phyloP scores from a whole-genome alignment of 2,329 filamentous ascomycete genomes.

The Pyrenophora graminea region DNA sequence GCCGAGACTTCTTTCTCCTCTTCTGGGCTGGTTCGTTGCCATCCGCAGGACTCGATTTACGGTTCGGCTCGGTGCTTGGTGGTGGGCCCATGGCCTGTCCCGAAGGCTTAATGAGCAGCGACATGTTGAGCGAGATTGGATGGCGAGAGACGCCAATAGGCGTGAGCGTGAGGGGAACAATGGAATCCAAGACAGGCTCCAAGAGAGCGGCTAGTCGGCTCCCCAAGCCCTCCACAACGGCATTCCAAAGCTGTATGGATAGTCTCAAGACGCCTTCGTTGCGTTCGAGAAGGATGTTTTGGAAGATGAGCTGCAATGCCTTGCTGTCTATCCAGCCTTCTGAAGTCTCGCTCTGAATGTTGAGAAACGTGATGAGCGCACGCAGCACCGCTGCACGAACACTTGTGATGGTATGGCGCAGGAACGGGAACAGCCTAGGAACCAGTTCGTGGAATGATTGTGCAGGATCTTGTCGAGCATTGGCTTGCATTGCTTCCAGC shows the following conservation, averaged over 20 bases:
- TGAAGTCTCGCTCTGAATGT: conserved; percentile 76
- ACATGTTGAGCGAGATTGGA: conserved; percentile 87
- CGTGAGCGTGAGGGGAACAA: conserved; percentile 83
- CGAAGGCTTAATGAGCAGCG: conserved; percentile 90
- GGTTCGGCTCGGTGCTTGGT: conserved; percentile 26
- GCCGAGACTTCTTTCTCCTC: conserved; percentile 81
- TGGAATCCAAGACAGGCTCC: conserved; percentile 72
- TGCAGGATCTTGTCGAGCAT: conserved; percentile 76
- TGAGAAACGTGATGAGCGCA: conserved; percentile 88
- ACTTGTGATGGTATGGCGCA: conserved; percentile 95
- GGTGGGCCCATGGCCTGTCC: conserved; percentile 75
- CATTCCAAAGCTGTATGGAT: conserved; percentile 85
- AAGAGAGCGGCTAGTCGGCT: conserved; percentile 74
- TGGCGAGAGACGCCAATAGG: conserved; percentile 91
- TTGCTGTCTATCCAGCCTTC: conserved; percentile 92
- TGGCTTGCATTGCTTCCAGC: conserved; percentile 88
- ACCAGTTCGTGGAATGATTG: conserved; percentile 92
- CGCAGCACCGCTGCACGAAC: conserved; percentile 92
- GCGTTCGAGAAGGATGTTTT: conserved; percentile 92
- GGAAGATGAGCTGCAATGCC: conserved; percentile 85
- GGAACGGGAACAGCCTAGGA: conserved; percentile 90
- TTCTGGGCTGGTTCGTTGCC: conserved; percentile 65
- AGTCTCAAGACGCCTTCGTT: conserved; percentile 80
- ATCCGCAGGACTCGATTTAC: conserved; percentile 40
- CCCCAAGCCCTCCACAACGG: conserved; percentile 71